These are phyloP conservation scores for Cytospora chrysosperma DNA, from an alignment of 2,329 filamentous ascomycete genomes.

Conservation along the genomic window DNA sequence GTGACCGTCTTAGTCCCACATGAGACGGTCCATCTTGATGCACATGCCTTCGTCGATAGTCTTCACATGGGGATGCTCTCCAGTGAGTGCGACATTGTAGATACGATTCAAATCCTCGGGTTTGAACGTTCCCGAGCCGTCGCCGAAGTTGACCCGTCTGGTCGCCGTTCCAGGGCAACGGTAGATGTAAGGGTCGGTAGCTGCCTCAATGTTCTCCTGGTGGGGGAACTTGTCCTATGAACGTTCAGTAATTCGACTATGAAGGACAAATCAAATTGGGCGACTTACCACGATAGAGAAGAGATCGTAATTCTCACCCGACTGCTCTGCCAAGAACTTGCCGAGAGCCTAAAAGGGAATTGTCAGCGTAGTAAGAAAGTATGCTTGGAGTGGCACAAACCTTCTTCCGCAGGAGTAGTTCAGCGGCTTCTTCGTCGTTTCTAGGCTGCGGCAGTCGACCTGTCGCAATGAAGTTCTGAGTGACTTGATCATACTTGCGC, in stretches of 20 bases:
- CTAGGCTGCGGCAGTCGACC: background rate
- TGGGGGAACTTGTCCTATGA: background rate
- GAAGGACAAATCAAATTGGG: too few species aligned
- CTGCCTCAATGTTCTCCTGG: background rate
- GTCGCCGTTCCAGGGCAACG: background rate
- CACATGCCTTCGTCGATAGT: background rate
- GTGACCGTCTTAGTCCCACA: background rate
- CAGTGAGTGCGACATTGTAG: background rate
- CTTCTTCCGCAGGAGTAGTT: background rate
- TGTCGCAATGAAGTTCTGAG: background rate
- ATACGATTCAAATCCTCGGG: conserved; percentile 8
- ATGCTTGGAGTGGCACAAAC: background rate
- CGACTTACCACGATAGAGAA: conserved; percentile 9
- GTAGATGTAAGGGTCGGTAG: background rate
- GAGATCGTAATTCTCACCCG: conserved; percentile 1
- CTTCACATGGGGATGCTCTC: background rate
- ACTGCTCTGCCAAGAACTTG: background rate
- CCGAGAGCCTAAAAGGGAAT: background rate
- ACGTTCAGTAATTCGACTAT: background rate
- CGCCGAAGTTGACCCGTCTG: conserved; percentile 7
- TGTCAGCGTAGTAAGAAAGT: background rate
- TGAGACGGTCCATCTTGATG: background rate
- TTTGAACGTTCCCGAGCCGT: background rate
- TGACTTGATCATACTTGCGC: background rate
- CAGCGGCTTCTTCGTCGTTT: background rate